phyloP scores from a whole-genome alignment of 2,329 filamentous ascomycete species.

The Aspergillus proliferans region DNA sequence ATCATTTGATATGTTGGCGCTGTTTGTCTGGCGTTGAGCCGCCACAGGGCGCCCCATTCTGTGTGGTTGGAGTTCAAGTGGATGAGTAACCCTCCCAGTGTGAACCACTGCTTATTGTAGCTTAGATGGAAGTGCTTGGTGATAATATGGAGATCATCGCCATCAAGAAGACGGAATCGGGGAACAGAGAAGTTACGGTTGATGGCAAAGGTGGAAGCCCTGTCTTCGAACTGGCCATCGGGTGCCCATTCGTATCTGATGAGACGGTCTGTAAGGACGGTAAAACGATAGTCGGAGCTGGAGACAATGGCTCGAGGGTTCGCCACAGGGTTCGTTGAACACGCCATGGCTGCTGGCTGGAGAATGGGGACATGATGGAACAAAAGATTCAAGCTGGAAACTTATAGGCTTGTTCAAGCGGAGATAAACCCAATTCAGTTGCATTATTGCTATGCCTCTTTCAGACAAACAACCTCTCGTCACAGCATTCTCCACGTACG shows the following conservation, averaged over 20 bases:
- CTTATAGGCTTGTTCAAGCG: too few species aligned
- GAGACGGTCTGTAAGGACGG: conserved; percentile 50
- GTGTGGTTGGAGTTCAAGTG: conserved; percentile 40
- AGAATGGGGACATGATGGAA: too few species aligned
- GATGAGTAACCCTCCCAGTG: conserved; percentile 44
- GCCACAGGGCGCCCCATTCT: conserved; percentile 43
- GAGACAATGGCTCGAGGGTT: conserved; percentile 42
- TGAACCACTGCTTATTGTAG: conserved; percentile 55
- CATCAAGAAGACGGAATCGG: conserved; percentile 41
- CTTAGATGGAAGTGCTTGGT: conserved; percentile 51
- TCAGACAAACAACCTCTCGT: too few species aligned
- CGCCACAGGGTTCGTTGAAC: conserved; percentile 40
- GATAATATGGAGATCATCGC: conserved; percentile 48
- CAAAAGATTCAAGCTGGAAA: too few species aligned
- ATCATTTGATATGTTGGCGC: too few species aligned
- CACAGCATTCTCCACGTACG: too few species aligned
- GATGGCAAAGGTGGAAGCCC: conserved; percentile 57
- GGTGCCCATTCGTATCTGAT: conserved; percentile 58
- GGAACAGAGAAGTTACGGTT: conserved; percentile 47
- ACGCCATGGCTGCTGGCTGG: conserved; percentile 13
- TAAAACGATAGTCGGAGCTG: conserved; percentile 53
- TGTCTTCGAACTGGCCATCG: conserved; percentile 56
- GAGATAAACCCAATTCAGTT: too few species aligned
- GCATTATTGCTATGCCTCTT: too few species aligned
- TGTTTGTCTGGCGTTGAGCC: too few species aligned